Percentiles rank a stretch among this genome's conserved stretches.
Evolutionary conservation across 2,329 filamentous ascomycete species (phyloP).

Genomic region (Penicillium sp.): DNA sequence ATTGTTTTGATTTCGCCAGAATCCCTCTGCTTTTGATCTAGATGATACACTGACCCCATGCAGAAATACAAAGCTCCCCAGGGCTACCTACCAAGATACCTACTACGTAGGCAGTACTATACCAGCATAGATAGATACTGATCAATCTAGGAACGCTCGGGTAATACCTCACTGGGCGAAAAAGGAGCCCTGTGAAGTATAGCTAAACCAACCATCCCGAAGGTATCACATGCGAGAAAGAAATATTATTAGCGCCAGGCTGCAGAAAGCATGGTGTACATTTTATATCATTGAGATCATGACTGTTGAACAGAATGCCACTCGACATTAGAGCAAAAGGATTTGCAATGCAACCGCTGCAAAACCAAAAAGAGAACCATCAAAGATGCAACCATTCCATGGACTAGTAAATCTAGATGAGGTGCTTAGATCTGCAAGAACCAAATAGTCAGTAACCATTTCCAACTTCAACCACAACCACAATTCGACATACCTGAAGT

Average conservation of each 20-base stretch:
- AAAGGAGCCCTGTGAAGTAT: background rate
- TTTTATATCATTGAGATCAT: conserved; percentile 31
- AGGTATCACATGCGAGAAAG: background rate
- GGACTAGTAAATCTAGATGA: conserved; percentile 50
- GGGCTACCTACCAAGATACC: background rate
- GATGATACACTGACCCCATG: background rate
- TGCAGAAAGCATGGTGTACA: conserved; percentile 16
- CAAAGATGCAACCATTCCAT: conserved; percentile 17
- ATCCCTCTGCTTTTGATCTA: background rate
- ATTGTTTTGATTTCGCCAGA: background rate
- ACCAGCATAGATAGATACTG: no score
- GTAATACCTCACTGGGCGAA: background rate
- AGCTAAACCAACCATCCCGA: background rate
- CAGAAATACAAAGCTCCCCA: background rate
- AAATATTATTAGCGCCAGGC: conserved; percentile 8
- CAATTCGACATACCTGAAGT: conserved; percentile 68
- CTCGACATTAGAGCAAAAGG: conserved; percentile 17
- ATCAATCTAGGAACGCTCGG: background rate
- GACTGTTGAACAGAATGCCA: conserved; percentile 25
- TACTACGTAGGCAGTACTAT: background rate
- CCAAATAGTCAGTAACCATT: conserved; percentile 1
- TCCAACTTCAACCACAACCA: background rate
- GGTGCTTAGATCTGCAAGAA: conserved; percentile 61
- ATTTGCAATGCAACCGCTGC: conserved; percentile 12
- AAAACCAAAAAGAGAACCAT: conserved; percentile 12